These are phyloP conservation scores for Lasiosphaeris hirsuta DNA, from an alignment of 495 filamentous ascomycete species.

Conservation along the genomic window DNA sequence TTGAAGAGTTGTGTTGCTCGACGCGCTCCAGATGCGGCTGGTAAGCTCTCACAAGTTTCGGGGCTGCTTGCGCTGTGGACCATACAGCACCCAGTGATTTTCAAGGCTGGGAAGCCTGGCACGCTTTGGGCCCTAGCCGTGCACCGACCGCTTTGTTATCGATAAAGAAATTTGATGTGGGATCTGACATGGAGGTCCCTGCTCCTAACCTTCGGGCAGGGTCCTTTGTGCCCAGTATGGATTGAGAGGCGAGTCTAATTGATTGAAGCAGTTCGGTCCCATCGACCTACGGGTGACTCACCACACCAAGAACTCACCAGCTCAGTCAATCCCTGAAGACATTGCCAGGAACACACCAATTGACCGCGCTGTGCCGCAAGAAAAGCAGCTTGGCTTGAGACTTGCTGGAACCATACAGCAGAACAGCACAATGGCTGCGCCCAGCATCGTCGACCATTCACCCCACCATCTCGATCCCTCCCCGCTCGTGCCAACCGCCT, in stretches of 20 bases:
- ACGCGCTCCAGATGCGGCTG: conserved; percentile 23
- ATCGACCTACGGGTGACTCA: conserved; percentile 13
- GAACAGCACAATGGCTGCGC: conserved; percentile 37
- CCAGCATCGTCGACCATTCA: conserved; percentile 76
- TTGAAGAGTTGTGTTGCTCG: conserved; percentile 15
- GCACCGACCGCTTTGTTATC: too few species aligned
- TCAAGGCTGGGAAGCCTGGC: neutral
- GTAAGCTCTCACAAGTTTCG: conserved; percentile 9
- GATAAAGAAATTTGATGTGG: too few species aligned
- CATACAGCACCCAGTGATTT: neutral
- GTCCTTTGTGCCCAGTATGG: too few species aligned
- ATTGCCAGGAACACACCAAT: conserved; percentile 1
- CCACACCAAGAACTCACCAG: neutral
- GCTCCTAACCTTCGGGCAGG: too few species aligned
- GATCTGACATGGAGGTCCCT: too few species aligned
- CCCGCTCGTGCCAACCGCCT: conserved; percentile 66
- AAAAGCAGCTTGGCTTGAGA: too few species aligned
- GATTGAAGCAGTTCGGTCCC: neutral
- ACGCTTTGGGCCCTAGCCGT: too few species aligned
- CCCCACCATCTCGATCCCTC: conserved; percentile 73
- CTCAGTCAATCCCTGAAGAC: too few species aligned
- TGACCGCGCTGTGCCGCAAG: neutral
- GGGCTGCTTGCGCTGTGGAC: neutral
- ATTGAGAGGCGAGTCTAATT: too few species aligned
- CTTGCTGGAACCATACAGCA: too few species aligned